These are phyloP conservation scores for Rhizopogon rudus DNA, from an alignment of 768 basidiomycete species.

Conservation along the genomic window DNA sequence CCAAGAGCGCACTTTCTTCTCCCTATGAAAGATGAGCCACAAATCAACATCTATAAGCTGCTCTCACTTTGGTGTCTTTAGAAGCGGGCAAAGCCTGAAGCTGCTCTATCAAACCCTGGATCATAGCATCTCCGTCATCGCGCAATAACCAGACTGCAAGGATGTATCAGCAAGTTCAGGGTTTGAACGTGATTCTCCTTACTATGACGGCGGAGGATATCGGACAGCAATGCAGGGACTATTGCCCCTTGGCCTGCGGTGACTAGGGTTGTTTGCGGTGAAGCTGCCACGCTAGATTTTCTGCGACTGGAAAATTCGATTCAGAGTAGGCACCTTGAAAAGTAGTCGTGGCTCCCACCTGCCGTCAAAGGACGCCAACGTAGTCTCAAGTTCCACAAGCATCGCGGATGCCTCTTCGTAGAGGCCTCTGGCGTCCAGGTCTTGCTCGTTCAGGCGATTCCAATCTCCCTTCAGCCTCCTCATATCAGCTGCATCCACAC, in stretches of 20 bases:
- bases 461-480: constrained; percentile 53
- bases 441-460: constrained; percentile 26
- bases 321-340: background rate
- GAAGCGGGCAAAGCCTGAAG: constrained; percentile 54
- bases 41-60: background rate
- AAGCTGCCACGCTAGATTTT: constrained; percentile 36
- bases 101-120: constrained; percentile 51
- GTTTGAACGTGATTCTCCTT: constrained; percentile 20
- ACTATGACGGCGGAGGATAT: constrained; percentile 68
- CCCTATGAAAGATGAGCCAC: constrained; percentile 39
- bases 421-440: constrained; percentile 43
- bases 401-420: constrained; percentile 54
- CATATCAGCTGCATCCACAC: constrained; percentile 44
- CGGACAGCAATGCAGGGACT: constrained; percentile 57
- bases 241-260: constrained; percentile 41
- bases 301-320: constrained; percentile 31
- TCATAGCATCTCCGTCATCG: constrained; percentile 47
- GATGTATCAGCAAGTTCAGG: constrained; percentile 1
- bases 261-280: constrained; percentile 11
- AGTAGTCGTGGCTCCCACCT: constrained; percentile 31
- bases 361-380: constrained; percentile 49
- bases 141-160: constrained; percentile 61
- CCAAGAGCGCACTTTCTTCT: constrained; percentile 71
- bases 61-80: constrained; percentile 49
- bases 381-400: constrained; percentile 57